Conservation (phyloP, 2,329 filamentous ascomycete species). For the Ophiobolus disseminans region DNA sequence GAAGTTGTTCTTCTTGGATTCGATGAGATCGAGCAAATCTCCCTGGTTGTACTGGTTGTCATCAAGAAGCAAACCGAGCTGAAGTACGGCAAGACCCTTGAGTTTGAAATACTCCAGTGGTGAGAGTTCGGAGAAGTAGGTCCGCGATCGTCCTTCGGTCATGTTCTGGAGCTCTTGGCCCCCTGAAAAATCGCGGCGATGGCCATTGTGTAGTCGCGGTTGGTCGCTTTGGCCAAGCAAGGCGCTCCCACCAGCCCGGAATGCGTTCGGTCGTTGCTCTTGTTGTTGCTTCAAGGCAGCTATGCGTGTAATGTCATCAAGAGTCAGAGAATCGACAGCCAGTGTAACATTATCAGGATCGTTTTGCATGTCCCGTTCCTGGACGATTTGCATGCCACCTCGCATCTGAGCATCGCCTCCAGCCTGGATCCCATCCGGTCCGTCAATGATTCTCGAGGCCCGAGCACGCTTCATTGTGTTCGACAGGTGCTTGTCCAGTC, state of each 20-base stretch:
- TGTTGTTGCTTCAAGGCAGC: conserved; percentile 94
- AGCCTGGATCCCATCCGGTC: conserved; percentile 75
- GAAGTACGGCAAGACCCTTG: conserved; percentile 90
- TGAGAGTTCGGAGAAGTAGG: conserved; percentile 95
- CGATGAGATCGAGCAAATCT: conserved; percentile 89
- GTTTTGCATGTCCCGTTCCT: conserved; percentile 74
- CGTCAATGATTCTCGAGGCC: conserved; percentile 91
- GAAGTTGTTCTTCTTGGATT: conserved; percentile 90
- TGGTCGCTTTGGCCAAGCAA: conserved; percentile 67
- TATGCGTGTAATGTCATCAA: conserved; percentile 96
- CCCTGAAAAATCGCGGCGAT: conserved; percentile 71
- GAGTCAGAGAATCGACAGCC: conserved; percentile 85
- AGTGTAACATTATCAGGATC: conserved; percentile 83
- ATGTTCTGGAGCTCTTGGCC: conserved; percentile 60
- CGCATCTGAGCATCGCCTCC: conserved; percentile 68
- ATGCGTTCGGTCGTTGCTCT: conserved; percentile 83
- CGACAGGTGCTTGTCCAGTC: conserved; percentile 92
- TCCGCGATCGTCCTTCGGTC: conserved; percentile 66
- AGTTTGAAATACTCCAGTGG: conserved; percentile 98
- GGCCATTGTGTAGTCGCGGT: conserved; percentile 71
- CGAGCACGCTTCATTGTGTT: conserved; percentile 90
- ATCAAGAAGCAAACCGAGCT: conserved; percentile 91
- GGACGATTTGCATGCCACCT: conserved; percentile 76
- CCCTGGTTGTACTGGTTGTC: conserved; percentile 92
- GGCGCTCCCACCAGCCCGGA: conserved; percentile 75